These are phyloP conservation scores for Taxillus chinensis DNA, from an alignment of 164 flowering plant species.

Conservation along the genomic window DNA sequence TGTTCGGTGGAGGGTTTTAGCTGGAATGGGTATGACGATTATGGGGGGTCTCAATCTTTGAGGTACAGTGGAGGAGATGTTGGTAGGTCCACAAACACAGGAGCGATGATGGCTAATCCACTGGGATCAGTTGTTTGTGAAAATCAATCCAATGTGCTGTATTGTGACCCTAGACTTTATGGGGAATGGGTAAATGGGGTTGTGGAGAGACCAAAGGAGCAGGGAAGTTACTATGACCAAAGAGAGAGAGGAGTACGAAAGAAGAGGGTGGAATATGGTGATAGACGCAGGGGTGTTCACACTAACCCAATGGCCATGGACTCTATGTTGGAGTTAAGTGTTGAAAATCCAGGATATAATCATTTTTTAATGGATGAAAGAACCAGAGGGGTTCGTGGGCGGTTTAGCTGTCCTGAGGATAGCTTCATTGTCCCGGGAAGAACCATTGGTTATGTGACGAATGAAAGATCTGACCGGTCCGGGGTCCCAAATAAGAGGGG, in stretches of 20 bases:
- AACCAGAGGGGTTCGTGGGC: conserved; percentile 12
- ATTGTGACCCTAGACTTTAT: conserved; percentile 4
- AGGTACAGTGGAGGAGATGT: conserved; percentile 12
- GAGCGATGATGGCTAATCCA: conserved; percentile 12
- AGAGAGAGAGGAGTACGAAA: conserved; percentile 7
- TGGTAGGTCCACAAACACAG: conserved; percentile 11
- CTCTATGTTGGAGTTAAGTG: conserved; percentile 5
- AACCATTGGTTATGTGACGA: conserved; percentile 14
- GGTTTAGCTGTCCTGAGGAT: conserved; percentile 26
- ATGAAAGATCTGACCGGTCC: conserved; percentile 15
- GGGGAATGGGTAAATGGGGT: conserved; percentile 8
- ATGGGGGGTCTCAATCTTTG: conserved; percentile 9
- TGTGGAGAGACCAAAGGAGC: conserved; percentile 10
- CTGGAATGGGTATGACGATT: conserved; percentile 11
- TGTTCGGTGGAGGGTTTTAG: conserved; percentile 10
- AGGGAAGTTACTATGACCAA: conserved; percentile 3
- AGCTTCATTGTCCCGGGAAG: conserved; percentile 39
- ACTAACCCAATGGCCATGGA: conserved; percentile 10
- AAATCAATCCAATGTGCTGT: conserved; percentile 7
- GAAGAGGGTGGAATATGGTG: conserved; percentile 9
- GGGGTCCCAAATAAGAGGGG: conserved; percentile 8
- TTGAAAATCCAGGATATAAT: conserved; percentile 9
- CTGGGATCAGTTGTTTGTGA: conserved; percentile 6
- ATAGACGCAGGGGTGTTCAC: conserved; percentile 4
- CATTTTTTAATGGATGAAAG: conserved; percentile 15